A percentile compares a stretch with the other conserved stretches of the same genome.
Conservation (phyloP, 164 flowering plant species). For the Saururus chinensis region DNA sequence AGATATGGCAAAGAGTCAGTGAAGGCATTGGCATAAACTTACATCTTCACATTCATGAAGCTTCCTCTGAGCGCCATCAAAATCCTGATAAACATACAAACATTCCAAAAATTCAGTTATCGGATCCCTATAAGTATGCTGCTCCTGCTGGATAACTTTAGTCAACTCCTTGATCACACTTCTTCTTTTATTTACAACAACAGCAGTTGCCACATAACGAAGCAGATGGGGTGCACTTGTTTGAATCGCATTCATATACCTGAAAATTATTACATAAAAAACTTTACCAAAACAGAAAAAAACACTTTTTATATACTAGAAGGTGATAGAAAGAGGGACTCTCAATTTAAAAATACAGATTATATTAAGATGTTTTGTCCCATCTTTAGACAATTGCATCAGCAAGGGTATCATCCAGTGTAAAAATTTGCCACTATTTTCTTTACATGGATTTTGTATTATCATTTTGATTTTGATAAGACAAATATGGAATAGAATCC, state of each 20-base stretch:
- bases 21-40: constrained; percentile 17
- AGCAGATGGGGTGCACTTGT: constrained; percentile 95
- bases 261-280: constrained; percentile 11
- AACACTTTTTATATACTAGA: neutral
- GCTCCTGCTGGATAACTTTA: constrained; percentile 94
- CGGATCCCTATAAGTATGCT: constrained; percentile 73
- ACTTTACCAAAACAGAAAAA: neutral
- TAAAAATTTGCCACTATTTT: too few relatives aligned
- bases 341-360: too few relatives aligned
- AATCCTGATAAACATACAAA: constrained; percentile 85
- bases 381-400: too few relatives aligned
- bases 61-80: constrained; percentile 93
- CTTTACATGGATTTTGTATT: too few relatives aligned
- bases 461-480: too few relatives aligned
- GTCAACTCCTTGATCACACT: constrained; percentile 86
- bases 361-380: too few relatives aligned
- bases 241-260: constrained; percentile 93
- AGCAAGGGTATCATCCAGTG: too few relatives aligned
- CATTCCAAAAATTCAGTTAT: constrained; percentile 87
- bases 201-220: constrained; percentile 87
- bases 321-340: too few relatives aligned
- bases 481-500: too few relatives aligned
- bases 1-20: neutral
- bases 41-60: constrained; percentile 92
- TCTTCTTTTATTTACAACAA: constrained; percentile 87